phyloP scores from a whole-genome alignment of 2,329 filamentous ascomycete genomes.

The Ceratocystis albifundus region DNA sequence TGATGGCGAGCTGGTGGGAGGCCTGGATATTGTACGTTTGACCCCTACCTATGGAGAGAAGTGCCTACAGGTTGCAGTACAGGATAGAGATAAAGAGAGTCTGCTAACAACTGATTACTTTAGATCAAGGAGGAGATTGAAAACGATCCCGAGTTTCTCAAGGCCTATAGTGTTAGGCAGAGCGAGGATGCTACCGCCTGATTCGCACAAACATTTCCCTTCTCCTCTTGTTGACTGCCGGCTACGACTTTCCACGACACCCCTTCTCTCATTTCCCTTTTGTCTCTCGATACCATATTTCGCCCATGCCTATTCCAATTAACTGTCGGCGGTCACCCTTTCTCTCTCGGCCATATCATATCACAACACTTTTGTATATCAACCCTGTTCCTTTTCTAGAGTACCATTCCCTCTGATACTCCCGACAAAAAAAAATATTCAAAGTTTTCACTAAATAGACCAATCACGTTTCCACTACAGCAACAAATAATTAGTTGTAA shows the following conservation, averaged over 20 bases:
- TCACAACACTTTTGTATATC: conserved; percentile 13
- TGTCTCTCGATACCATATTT: conserved; percentile 14
- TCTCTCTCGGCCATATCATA: not conserved
- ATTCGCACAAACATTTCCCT: not conserved
- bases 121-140: conserved; percentile 90
- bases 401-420: not conserved
- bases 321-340: not conserved
- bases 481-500: not conserved
- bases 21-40: conserved; percentile 78
- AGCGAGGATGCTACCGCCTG: conserved; percentile 31
- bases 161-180: conserved; percentile 51
- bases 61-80: no score
- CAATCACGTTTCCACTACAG: not conserved
- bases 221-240: not conserved
- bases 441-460: conserved; percentile 13
- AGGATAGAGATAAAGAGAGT: not conserved
- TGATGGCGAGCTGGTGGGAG: conserved; percentile 78
- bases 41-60: not conserved
- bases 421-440: not conserved
- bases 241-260: not conserved
- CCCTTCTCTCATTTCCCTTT: not conserved
- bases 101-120: conserved; percentile 9
- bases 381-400: not conserved
- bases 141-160: conserved; percentile 71
- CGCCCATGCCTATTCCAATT: not conserved